Percentiles rank a stretch among this genome's conserved stretches.
Conservation (phyloP, 805 yeast species). For the Candida corydali region DNA sequence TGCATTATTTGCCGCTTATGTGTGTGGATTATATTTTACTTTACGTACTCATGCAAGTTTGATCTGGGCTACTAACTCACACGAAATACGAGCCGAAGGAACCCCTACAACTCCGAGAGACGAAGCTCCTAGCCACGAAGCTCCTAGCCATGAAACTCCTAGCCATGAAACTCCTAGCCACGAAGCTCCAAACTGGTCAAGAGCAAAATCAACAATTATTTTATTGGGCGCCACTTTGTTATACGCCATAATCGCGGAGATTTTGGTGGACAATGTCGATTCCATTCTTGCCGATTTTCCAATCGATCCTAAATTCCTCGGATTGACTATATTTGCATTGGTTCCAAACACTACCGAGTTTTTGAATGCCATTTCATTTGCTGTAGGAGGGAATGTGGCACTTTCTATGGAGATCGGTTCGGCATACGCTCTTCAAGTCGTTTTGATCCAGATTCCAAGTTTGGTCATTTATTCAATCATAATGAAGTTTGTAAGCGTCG, state of each 20-base stretch:
- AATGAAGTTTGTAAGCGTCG: conserved; percentile 36
- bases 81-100: conserved; percentile 24
- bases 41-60: conserved; percentile 93
- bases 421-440: conserved; percentile 95
- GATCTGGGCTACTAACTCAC: conserved; percentile 73
- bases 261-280: conserved; percentile 89
- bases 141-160: conserved; percentile 24
- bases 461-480: conserved; percentile 70
- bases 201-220: conserved; percentile 76
- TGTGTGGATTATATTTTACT: conserved; percentile 88
- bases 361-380: conserved; percentile 94
- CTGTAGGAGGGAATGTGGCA: conserved; percentile 93
- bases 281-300: conserved; percentile 73
- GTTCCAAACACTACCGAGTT: conserved; percentile 98
- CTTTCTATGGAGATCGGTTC: conserved; percentile 96
- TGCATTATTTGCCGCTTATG: conserved; percentile 76
- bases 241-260: conserved; percentile 93
- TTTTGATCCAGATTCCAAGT: conserved; percentile 88
- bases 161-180: conserved; percentile 95
- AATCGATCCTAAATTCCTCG: conserved; percentile 87
- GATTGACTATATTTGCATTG: conserved; percentile 89
- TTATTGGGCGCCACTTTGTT: conserved; percentile 78
- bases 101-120: conserved; percentile 9
- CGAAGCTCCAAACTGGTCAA: conserved; percentile 97
- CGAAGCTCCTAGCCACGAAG: conserved; percentile 4